phyloP scores from a whole-genome alignment of 2,329 filamentous ascomycete genomes.

The Hypoxylon sp. region DNA sequence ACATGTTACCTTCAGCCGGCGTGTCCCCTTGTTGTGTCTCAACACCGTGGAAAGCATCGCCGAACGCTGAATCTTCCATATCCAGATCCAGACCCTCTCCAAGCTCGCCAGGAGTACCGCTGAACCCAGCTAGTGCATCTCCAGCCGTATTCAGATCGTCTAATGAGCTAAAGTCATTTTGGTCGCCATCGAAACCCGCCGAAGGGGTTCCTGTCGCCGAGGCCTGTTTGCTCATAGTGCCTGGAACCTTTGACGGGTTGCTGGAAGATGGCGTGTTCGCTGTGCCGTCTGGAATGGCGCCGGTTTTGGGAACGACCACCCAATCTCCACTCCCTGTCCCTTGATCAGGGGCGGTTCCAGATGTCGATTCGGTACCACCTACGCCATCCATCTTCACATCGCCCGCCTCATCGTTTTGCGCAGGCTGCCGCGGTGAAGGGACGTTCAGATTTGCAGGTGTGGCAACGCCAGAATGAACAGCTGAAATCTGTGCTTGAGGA shows the following conservation, averaged over 20 bases:
- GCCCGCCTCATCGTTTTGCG: conserved; percentile 49
- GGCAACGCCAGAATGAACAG: conserved; percentile 66
- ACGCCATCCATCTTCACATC: conserved; percentile 71
- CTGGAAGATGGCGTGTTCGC: conserved; percentile 41
- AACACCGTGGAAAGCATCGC: conserved; percentile 82
- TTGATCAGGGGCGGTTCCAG: conserved; percentile 62
- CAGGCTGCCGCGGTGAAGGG: conserved; percentile 59
- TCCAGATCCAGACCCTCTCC: conserved; percentile 70
- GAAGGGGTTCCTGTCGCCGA: conserved; percentile 62
- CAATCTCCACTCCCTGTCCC: conserved; percentile 73
- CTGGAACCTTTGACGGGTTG: conserved; percentile 44
- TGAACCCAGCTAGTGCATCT: conserved; percentile 76
- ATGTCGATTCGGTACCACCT: conserved; percentile 56
- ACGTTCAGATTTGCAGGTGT: conserved; percentile 67
- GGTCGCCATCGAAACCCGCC: conserved; percentile 63
- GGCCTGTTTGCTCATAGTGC: conserved; percentile 53
- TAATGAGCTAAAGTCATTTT: conserved; percentile 73
- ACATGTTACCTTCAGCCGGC: conserved; percentile 50
- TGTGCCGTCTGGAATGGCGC: conserved; percentile 58
- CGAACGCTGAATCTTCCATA: conserved; percentile 83
- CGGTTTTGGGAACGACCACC: conserved; percentile 79
- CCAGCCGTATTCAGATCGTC: conserved; percentile 78
- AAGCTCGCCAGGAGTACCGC: conserved; percentile 67
- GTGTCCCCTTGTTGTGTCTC: conserved; percentile 53
- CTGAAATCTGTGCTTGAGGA: conserved; percentile 71